Conservation (phyloP, 2,329 filamentous ascomycete genomes). For the Fusarium robinianum region DNA sequence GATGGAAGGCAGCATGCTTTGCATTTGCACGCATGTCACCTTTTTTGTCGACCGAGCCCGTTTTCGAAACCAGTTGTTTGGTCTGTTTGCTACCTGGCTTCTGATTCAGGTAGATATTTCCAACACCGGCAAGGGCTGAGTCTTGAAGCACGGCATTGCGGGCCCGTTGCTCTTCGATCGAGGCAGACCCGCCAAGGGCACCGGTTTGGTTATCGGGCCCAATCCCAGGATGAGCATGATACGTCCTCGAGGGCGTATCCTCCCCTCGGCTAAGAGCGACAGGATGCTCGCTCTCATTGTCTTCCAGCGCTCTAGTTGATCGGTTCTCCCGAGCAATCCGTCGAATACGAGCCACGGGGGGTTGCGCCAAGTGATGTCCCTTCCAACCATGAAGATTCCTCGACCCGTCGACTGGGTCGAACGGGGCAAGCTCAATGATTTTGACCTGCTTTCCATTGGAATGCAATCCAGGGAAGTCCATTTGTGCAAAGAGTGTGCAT, state of each 20-base stretch:
- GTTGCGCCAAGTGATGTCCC: neutral
- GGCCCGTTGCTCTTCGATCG: slow-evolving; percentile 5
- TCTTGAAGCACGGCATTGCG: slow-evolving; percentile 24
- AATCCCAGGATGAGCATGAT: neutral
- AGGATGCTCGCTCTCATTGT: too few species aligned
- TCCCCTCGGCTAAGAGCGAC: neutral
- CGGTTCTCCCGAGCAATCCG: slow-evolving; percentile 2
- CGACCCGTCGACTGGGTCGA: neutral
- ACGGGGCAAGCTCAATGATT: slow-evolving; percentile 24
- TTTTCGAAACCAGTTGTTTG: neutral
- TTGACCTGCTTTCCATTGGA: slow-evolving; percentile 16
- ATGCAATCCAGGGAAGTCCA: slow-evolving; percentile 1
- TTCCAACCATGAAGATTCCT: neutral
- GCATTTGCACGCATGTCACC: slow-evolving; percentile 12
- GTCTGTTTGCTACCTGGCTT: neutral
- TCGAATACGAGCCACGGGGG: slow-evolving; percentile 21
- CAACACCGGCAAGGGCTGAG: slow-evolving; percentile 21
- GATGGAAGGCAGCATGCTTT: slow-evolving; percentile 35
- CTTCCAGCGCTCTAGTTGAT: slow-evolving; percentile 6
- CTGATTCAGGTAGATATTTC: slow-evolving; percentile 1
- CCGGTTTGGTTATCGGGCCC: neutral
- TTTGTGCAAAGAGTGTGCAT: slow-evolving; percentile 17
- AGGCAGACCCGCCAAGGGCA: neutral
- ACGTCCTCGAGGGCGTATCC: slow-evolving; percentile 8
- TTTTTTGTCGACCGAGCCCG: neutral